Conservation (phyloP, 345 rosid genomes). For the Salix koriyanagi region DNA sequence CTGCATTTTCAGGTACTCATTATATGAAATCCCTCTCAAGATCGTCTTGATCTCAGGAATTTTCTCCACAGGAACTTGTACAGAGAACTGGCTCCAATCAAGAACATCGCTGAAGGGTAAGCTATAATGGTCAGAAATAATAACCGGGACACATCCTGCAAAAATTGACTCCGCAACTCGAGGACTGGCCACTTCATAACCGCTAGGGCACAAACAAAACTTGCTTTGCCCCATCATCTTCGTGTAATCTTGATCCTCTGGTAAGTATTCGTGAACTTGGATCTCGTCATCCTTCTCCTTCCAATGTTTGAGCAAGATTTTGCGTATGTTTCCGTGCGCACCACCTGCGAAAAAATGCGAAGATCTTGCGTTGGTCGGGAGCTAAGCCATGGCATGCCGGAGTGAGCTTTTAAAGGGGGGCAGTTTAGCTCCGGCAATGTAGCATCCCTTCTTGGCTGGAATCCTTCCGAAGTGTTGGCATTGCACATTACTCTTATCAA, state of each 20-base stretch:
- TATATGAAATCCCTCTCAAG: constrained; percentile 33
- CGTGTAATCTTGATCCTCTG: constrained; percentile 29
- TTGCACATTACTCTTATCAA: constrained; percentile 47
- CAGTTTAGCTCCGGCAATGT: constrained; percentile 46
- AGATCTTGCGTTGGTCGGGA: constrained; percentile 26
- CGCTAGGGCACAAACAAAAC: constrained; percentile 66
- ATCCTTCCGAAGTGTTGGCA: constrained; percentile 47
- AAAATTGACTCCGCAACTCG: constrained; percentile 43
- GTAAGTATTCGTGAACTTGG: constrained; percentile 38
- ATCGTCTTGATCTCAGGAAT: constrained; percentile 46
- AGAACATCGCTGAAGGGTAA: constrained; percentile 54
- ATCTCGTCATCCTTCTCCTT: constrained; percentile 40
- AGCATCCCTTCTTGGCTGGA: constrained; percentile 35
- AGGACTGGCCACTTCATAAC: constrained; percentile 64
- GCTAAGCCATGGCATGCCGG: constrained; percentile 15
- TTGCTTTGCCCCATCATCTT: constrained; percentile 42
- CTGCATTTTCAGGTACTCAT: constrained; percentile 37
- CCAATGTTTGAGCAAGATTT: constrained; percentile 37
- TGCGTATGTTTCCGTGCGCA: constrained; percentile 40
- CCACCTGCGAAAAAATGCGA: constrained; percentile 49
- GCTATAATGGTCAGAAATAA: constrained; percentile 39
- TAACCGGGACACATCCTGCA: constrained; percentile 45
- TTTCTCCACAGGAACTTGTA: constrained; percentile 31
- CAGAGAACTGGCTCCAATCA: constrained; percentile 44
- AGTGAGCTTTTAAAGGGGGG: constrained; percentile 20